Evolutionary conservation across 805 yeast genomes (phyloP).

Genomic region (Starmerella etchellsii): DNA sequence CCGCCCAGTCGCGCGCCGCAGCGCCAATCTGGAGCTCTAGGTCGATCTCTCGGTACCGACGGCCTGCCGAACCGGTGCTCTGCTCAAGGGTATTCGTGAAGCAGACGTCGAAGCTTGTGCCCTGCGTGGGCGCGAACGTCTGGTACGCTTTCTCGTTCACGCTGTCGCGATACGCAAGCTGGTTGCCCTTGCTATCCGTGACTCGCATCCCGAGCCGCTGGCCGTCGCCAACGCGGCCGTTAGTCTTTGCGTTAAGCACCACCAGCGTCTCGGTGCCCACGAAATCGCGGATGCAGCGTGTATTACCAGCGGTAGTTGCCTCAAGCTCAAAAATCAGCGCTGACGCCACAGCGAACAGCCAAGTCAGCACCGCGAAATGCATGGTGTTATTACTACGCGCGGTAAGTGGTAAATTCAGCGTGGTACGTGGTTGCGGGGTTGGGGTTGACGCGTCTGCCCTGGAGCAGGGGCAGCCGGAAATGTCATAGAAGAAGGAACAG

Average conservation of each 20-base stretch:
- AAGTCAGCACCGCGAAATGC: conserved; percentile 7
- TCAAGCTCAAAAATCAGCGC: conserved; percentile 27
- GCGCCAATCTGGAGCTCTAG: conserved; percentile 91
- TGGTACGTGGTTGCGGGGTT: no score
- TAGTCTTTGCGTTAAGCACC: conserved; percentile 64
- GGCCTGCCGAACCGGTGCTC: conserved; percentile 28
- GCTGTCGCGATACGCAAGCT: conserved; percentile 64
- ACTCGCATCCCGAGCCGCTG: conserved; percentile 53
- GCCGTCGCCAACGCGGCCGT: conserved; percentile 76
- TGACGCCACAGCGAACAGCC: conserved; percentile 13
- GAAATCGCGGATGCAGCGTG: conserved; percentile 86
- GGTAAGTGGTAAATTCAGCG: no score
- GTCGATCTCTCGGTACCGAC: conserved; percentile 58
- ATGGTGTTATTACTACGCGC: no score
- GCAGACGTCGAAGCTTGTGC: conserved; percentile 83
- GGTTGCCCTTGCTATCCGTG: conserved; percentile 73
- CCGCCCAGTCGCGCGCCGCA: conserved; percentile 96
- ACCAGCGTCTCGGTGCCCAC: conserved; percentile 75
- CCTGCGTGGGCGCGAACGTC: conserved; percentile 73
- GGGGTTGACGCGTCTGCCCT: no score
- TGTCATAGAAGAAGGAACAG: no score
- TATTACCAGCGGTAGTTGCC: conserved; percentile 28
- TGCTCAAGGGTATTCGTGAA: conserved; percentile 49
- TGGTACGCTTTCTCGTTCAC: conserved; percentile 58
- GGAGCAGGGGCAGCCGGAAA: no score